phyloP scores from a whole-genome alignment of 352 stramenopile genomes.

The Pythium guiyangense region DNA sequence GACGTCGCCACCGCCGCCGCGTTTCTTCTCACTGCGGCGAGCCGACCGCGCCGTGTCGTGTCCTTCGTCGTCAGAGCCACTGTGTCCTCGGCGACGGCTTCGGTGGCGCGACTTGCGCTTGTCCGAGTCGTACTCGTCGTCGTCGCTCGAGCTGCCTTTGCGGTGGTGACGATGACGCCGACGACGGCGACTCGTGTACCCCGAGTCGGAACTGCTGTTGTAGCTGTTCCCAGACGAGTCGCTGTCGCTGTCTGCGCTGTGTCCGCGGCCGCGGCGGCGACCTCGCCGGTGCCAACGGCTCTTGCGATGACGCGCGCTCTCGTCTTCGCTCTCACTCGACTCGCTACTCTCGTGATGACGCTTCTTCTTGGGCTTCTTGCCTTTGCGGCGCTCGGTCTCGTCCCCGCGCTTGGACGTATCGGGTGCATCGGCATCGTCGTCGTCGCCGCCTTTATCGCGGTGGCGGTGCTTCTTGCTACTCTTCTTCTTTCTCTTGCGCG shows the following conservation, averaged over 20 bases:
- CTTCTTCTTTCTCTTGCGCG: conserved; percentile 70
- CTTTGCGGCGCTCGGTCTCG: conserved; percentile 15
- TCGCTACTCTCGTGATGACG: conserved; percentile 35
- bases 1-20: background rate
- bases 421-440: conserved; percentile 8
- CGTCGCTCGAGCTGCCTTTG: conserved; percentile 47
- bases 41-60: conserved; percentile 21
- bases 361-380: conserved; percentile 49
- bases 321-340: conserved; percentile 38
- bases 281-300: conserved; percentile 15
- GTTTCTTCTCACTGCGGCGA: conserved; percentile 20
- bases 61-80: conserved; percentile 20
- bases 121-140: conserved; percentile 48
- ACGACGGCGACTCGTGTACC: conserved; percentile 30
- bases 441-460: conserved; percentile 12
- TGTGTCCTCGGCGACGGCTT: conserved; percentile 27
- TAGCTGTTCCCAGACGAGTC: conserved; percentile 38
- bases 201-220: conserved; percentile 43
- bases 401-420: conserved; percentile 10
- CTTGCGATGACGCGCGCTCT: conserved; percentile 20
- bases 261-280: conserved; percentile 15
- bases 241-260: conserved; percentile 26
- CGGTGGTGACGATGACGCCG: conserved; percentile 31
- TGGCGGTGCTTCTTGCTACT: conserved; percentile 27
- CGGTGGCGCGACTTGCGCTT: conserved; percentile 28